Evolutionary conservation across 75 land plant species (phyloP).

Genomic region (Isoetes taiwanensis): DNA sequence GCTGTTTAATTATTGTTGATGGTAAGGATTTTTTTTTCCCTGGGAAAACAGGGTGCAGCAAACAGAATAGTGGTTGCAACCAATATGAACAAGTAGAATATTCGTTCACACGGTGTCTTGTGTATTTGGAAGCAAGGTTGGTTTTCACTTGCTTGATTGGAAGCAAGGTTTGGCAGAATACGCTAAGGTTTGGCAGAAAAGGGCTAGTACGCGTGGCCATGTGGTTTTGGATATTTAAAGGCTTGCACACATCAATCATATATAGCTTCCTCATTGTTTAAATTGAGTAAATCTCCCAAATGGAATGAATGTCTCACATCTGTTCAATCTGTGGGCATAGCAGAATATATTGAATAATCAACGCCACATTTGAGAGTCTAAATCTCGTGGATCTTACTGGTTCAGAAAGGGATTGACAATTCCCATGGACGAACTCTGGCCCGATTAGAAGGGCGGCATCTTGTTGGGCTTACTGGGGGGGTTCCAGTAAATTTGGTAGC

Average conservation of each 20-base stretch:
- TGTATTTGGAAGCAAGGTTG: too few relatives aligned
- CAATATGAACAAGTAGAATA: slow-evolving; percentile 49
- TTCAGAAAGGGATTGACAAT: slow-evolving; percentile 33
- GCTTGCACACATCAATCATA: too few relatives aligned
- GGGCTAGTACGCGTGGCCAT: too few relatives aligned
- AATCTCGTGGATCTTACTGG: slow-evolving; percentile 58
- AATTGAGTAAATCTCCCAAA: slow-evolving; percentile 3
- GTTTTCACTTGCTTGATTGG: slow-evolving; percentile 49
- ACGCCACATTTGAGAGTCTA: slow-evolving; percentile 28
- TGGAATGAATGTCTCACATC: background rate
- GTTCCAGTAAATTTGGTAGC: background rate
- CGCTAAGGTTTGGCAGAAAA: background rate
- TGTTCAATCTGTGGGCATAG: slow-evolving; percentile 5
- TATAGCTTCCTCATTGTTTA: too few relatives aligned
- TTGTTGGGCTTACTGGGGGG: background rate
- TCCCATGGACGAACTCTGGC: background rate
- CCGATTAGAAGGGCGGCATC: too few relatives aligned
- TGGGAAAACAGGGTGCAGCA: slow-evolving; percentile 49
- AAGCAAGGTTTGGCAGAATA: slow-evolving; percentile 21
- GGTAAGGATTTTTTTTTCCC: slow-evolving; percentile 12
- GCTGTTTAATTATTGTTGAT: slow-evolving; percentile 11
- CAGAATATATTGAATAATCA: slow-evolving; percentile 24
- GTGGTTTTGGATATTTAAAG: too few relatives aligned
- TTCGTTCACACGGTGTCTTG: slow-evolving; percentile 59
- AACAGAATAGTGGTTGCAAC: slow-evolving; percentile 50